Conservation (phyloP, 306 rosid genomes). For the Abrus precatorius region DNA sequence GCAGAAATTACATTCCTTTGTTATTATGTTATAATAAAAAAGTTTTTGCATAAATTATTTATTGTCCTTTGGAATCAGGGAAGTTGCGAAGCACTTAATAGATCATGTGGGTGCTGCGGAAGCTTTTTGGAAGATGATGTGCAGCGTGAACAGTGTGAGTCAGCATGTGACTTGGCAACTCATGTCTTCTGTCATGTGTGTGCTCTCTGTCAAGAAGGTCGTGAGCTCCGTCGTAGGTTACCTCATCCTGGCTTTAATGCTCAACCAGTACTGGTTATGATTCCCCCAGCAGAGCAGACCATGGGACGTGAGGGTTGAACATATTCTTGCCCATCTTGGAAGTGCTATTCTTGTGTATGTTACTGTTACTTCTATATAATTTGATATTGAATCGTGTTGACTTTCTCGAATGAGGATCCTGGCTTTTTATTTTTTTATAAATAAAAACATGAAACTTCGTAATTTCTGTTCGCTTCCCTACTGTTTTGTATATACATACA, state of each 20-base stretch:
- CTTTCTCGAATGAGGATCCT: constrained; percentile 23
- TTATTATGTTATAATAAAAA: constrained; percentile 1
- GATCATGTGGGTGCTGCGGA: constrained; percentile 92
- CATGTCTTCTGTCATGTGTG: constrained; percentile 88
- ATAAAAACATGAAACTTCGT: constrained; percentile 36
- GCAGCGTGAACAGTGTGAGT: constrained; percentile 82
- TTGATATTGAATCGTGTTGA: constrained; percentile 26
- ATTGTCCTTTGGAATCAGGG: constrained; percentile 68
- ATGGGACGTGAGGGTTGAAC: constrained; percentile 81
- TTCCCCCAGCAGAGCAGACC: constrained; percentile 87
- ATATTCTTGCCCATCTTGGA: constrained; percentile 3
- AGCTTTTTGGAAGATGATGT: constrained; percentile 71
- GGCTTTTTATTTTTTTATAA: constrained; percentile 30
- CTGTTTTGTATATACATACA: constrained; percentile 15
- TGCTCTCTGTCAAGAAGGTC: constrained; percentile 97
- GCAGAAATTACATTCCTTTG: neutral
- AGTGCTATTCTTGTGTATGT: constrained; percentile 38
- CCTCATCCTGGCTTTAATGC: constrained; percentile 94
- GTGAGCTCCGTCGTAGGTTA: constrained; percentile 89
- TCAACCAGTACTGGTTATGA: constrained; percentile 80
- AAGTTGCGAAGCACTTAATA: constrained; percentile 70
- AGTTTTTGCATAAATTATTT: constrained; percentile 19
- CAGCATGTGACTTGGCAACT: constrained; percentile 79
- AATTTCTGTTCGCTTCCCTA: constrained; percentile 30
- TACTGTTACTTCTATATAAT: constrained; percentile 30